Evolutionary conservation across 495 filamentous ascomycete genomes (phyloP).

Genomic region (Lindgomyces ingoldianus): DNA sequence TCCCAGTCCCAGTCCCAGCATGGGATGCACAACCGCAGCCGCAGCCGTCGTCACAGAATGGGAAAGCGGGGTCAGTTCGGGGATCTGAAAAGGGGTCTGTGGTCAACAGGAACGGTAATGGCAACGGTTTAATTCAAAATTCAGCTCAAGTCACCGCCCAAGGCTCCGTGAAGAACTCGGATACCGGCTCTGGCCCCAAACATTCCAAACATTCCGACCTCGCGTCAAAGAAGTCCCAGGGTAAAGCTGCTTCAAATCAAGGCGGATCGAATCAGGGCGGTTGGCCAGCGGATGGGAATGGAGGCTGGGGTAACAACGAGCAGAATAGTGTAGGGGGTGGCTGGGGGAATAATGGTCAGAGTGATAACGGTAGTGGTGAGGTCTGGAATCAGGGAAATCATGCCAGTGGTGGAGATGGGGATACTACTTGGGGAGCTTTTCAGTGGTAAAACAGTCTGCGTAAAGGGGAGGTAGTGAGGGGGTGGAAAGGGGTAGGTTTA

Average conservation of each 20-base stretch:
- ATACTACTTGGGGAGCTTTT: too few relatives aligned
- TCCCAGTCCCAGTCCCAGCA: background rate
- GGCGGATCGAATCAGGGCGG: background rate
- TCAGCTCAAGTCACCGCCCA: background rate
- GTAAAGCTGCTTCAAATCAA: background rate
- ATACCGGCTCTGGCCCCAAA: background rate
- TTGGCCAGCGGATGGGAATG: background rate
- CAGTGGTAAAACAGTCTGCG: too few relatives aligned
- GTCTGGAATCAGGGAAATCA: background rate
- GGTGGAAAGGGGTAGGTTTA: too few relatives aligned
- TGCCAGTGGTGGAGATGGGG: too few relatives aligned
- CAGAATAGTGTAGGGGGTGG: background rate
- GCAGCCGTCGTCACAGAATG: background rate
- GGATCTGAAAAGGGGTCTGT: background rate
- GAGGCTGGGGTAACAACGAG: background rate
- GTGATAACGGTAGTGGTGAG: constrained; percentile 1
- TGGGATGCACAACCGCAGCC: background rate
- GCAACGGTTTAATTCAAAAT: background rate
- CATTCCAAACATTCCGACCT: background rate
- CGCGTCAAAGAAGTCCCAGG: background rate
- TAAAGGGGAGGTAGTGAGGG: too few relatives aligned
- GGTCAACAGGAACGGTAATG: background rate
- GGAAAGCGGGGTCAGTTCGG: background rate
- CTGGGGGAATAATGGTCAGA: background rate
- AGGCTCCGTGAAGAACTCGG: background rate